Evolutionary conservation across 2,329 filamentous ascomycete species (phyloP).

Genomic region (Tolypocladium album): DNA sequence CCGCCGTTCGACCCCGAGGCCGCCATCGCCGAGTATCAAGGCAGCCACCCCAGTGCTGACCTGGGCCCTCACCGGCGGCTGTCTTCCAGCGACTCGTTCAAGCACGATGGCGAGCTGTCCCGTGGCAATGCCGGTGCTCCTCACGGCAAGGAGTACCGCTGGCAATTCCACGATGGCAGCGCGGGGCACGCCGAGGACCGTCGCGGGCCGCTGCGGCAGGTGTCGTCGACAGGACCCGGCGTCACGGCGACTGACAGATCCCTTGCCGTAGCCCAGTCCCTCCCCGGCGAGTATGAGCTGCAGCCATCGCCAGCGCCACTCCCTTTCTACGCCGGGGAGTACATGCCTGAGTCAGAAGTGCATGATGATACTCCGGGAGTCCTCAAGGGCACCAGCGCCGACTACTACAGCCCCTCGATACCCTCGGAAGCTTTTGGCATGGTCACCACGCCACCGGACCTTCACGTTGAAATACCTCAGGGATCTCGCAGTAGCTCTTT

Average conservation of each 20-base stretch:
- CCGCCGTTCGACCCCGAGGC: conserved; percentile 18
- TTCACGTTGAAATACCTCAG: conserved; percentile 3
- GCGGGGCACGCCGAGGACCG: background rate
- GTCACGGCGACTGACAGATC: background rate
- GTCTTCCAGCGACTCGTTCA: conserved; percentile 26
- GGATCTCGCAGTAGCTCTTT: conserved; percentile 23
- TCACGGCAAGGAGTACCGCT: conserved; percentile 15
- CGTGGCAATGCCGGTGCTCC: conserved; percentile 9
- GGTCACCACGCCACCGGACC: conserved; percentile 13
- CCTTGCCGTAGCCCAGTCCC: background rate
- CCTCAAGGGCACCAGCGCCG: conserved; percentile 24
- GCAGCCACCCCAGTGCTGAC: conserved; percentile 4
- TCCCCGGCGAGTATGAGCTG: conserved; percentile 4
- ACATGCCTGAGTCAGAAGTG: conserved; percentile 15
- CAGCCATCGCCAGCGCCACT: conserved; percentile 4
- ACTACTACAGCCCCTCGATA: conserved; percentile 30
- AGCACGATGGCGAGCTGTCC: conserved; percentile 16
- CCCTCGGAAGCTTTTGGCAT: conserved; percentile 31
- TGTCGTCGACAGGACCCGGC: background rate
- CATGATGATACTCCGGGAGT: conserved; percentile 17
- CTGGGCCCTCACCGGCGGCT: conserved; percentile 16
- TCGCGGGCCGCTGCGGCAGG: background rate
- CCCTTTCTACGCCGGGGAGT: conserved; percentile 12
- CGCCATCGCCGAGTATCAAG: conserved; percentile 10
- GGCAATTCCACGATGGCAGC: conserved; percentile 10